A percentile compares a stretch with the other conserved stretches of the same genome.
These are phyloP conservation scores for Mucor mucedo DNA, from an alignment of 371 early-diverging fungal species.

Conservation along the genomic window DNA sequence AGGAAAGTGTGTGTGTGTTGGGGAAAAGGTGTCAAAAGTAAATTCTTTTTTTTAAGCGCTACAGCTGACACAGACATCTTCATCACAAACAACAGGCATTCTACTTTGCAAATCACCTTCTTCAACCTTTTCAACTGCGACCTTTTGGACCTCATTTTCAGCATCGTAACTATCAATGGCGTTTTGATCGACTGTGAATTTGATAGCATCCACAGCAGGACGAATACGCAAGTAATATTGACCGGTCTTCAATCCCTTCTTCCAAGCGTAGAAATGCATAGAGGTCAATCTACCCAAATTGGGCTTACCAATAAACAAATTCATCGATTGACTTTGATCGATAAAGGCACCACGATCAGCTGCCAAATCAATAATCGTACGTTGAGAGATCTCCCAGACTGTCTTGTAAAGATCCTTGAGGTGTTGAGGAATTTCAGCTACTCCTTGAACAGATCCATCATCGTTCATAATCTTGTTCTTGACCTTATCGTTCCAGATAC, in stretches of 20 bases:
- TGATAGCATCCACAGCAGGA: constrained; percentile 98
- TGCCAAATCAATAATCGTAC: constrained; percentile 83
- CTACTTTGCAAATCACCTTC: constrained; percentile 29
- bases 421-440: constrained; percentile 84
- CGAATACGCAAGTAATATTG: constrained; percentile 99
- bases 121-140: constrained; percentile 15
- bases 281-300: constrained; percentile 91
- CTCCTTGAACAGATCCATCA: constrained; percentile 90
- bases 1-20: no score
- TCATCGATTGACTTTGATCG: constrained; percentile 98
- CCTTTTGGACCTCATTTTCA: constrained; percentile 9
- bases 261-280: constrained; percentile 99
- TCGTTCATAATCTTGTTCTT: constrained; percentile 96
- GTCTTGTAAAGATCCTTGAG: constrained; percentile 97
- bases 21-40: neutral
- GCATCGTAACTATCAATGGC: constrained; percentile 50
- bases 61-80: constrained; percentile 92
- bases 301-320: constrained; percentile 95
- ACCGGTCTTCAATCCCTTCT: constrained; percentile 99
- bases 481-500: constrained; percentile 94
- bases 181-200: constrained; percentile 79
- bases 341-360: constrained; percentile 98
- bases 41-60: constrained; percentile 62
- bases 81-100: constrained; percentile 85
- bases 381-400: constrained; percentile 97